Conservation (phyloP, 2,329 filamentous ascomycete genomes). For the Aspergillus oerlinghausenensis region DNA sequence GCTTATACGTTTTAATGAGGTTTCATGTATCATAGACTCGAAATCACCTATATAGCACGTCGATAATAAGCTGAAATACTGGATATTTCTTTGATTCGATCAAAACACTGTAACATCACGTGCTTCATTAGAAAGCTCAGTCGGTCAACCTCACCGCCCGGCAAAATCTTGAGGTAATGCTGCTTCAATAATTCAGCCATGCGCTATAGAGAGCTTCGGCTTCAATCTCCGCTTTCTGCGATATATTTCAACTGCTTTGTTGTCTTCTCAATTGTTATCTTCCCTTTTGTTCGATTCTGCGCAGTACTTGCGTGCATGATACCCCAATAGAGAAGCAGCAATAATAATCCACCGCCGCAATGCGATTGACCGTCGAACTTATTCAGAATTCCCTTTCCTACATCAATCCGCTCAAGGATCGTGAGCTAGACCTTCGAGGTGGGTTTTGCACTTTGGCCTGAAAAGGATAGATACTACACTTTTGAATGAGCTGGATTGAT, state of each 20-base stretch:
- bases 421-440: conserved; percentile 99
- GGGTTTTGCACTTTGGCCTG: conserved; percentile 55
- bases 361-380: conserved; percentile 94
- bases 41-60: not conserved
- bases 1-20: conserved; percentile 12
- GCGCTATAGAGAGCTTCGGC: conserved; percentile 8
- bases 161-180: conserved; percentile 8
- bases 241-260: not conserved
- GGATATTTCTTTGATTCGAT: not conserved
- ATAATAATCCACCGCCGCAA: conserved; percentile 40
- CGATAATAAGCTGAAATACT: not conserved
- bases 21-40: conserved; percentile 14
- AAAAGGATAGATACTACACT: conserved; percentile 98
- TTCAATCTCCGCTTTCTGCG: conserved; percentile 1
- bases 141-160: conserved; percentile 2
- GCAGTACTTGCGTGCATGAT: conserved; percentile 11
- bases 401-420: conserved; percentile 97
- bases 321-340: conserved; percentile 9
- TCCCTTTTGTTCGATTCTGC: not conserved
- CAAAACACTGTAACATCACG: not conserved
- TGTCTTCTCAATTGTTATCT: not conserved
- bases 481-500: conserved; percentile 75
- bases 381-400: conserved; percentile 94
- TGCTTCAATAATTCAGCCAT: conserved; percentile 6
- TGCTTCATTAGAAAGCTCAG: not conserved